A percentile compares a stretch with the other conserved stretches of the same genome.
phyloP scores from a whole-genome alignment of 768 basidiomycete genomes.

The Lactarius deliciosus region DNA sequence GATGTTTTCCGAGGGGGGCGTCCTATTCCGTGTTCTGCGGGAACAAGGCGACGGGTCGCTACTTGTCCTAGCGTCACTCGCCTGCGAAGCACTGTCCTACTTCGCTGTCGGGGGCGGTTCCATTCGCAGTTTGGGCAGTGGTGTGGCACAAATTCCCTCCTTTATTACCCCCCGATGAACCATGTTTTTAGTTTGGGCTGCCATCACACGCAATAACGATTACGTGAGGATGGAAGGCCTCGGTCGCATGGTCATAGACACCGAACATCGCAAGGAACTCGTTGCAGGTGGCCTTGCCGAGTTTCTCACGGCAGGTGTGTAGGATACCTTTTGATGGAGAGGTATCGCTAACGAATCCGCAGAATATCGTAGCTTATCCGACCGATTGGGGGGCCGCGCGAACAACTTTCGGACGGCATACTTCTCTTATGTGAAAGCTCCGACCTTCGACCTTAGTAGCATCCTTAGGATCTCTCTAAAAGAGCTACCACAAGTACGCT shows the following conservation, averaged over 20 bases:
- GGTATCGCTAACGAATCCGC: background rate
- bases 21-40: slow-evolving; percentile 56
- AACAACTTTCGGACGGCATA: slow-evolving; percentile 20
- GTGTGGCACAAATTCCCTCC: background rate
- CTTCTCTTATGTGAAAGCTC: background rate
- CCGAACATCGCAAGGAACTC: slow-evolving; percentile 69
- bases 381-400: slow-evolving; percentile 22
- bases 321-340: slow-evolving; percentile 40
- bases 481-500: slow-evolving; percentile 28
- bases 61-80: slow-evolving; percentile 56
- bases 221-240: slow-evolving; percentile 66
- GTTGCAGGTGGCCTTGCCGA: slow-evolving; percentile 58
- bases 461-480: slow-evolving; percentile 12
- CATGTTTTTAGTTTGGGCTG: slow-evolving; percentile 57
- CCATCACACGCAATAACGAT: slow-evolving; percentile 61
- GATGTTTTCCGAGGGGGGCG: slow-evolving; percentile 56
- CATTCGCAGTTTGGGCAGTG: background rate
- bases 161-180: too few species aligned
- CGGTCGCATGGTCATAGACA: slow-evolving; percentile 51
- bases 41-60: slow-evolving; percentile 65
- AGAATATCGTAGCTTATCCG: slow-evolving; percentile 24
- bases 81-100: slow-evolving; percentile 49
- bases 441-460: background rate
- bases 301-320: slow-evolving; percentile 24
- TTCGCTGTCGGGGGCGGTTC: slow-evolving; percentile 12